A percentile compares a stretch with the other conserved stretches of the same genome.
Evolutionary conservation across 306 rosid species (phyloP).

Genomic region (Malus sieversii): DNA sequence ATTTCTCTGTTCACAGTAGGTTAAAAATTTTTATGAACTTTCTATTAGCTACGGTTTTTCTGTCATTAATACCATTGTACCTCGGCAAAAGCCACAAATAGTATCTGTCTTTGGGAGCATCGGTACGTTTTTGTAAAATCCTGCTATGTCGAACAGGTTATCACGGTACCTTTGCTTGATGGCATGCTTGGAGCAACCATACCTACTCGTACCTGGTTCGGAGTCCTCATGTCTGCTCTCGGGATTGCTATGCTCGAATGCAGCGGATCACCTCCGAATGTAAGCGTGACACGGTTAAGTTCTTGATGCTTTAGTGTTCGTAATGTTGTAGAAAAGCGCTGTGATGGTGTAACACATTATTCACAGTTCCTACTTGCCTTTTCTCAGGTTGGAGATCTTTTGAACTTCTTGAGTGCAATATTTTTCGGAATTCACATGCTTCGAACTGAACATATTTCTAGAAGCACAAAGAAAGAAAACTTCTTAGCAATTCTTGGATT

Average conservation of each 20-base stretch:
- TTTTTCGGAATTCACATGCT: conserved; percentile 73
- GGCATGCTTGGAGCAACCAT: conserved; percentile 53
- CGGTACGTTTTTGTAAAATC: background rate
- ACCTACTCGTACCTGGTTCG: conserved; percentile 62
- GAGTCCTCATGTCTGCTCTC: conserved; percentile 56
- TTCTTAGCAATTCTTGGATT: conserved; percentile 55
- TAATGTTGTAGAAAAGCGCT: background rate
- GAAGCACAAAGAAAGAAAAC: conserved; percentile 45
- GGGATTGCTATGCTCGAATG: conserved; percentile 71
- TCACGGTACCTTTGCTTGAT: conserved; percentile 72
- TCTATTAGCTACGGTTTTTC: too few relatives aligned
- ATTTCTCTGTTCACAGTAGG: conserved; percentile 51
- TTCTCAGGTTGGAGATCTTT: conserved; percentile 65
- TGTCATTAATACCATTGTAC: too few relatives aligned
- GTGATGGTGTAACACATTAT: background rate
- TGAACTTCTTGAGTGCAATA: conserved; percentile 67
- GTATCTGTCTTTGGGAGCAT: background rate
- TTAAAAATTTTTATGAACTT: background rate
- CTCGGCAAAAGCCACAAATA: too few relatives aligned
- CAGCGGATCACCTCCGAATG: conserved; percentile 60
- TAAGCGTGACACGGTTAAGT: conserved; percentile 4
- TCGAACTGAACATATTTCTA: conserved; percentile 61
- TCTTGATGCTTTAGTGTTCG: background rate
- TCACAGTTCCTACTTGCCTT: background rate
- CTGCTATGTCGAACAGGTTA: conserved; percentile 34